A percentile compares a stretch with the other conserved stretches of the same genome.
Conservation (phyloP, 2,329 filamentous ascomycete species). For the Pestalotiopsis sp. region DNA sequence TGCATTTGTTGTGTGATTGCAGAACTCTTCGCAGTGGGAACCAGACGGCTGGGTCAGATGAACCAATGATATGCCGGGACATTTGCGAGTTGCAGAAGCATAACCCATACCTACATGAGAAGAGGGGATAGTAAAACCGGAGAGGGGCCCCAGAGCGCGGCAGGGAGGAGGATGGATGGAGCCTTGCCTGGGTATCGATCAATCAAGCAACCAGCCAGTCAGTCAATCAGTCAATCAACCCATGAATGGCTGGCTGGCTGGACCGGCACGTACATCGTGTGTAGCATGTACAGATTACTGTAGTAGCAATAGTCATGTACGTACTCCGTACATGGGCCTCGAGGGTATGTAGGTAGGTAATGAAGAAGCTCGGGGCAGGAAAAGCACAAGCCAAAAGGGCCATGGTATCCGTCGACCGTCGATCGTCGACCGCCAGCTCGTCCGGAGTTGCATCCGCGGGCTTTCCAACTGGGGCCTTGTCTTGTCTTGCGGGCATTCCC, state of each 20-base stretch:
- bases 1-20: slow-evolving; percentile 8
- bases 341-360: not conserved
- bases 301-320: too few relatives aligned
- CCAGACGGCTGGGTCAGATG: not conserved
- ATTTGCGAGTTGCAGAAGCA: slow-evolving; percentile 15
- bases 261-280: too few relatives aligned
- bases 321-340: too few relatives aligned
- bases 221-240: too few relatives aligned
- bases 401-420: not conserved
- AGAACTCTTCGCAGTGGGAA: not conserved
- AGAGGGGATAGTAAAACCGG: slow-evolving; percentile 24
- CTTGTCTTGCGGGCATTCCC: not conserved
- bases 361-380: not conserved
- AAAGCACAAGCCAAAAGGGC: not conserved
- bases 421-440: not conserved
- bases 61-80: not conserved
- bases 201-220: too few relatives aligned
- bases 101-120: slow-evolving; percentile 14
- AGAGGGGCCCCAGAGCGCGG: slow-evolving; percentile 13
- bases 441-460: not conserved
- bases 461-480: not conserved
- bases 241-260: too few relatives aligned
- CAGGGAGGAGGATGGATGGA: not conserved
- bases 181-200: not conserved
- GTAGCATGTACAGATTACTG: too few relatives aligned